phyloP scores from a whole-genome alignment of 768 basidiomycete species.

The Suillus luteus region DNA sequence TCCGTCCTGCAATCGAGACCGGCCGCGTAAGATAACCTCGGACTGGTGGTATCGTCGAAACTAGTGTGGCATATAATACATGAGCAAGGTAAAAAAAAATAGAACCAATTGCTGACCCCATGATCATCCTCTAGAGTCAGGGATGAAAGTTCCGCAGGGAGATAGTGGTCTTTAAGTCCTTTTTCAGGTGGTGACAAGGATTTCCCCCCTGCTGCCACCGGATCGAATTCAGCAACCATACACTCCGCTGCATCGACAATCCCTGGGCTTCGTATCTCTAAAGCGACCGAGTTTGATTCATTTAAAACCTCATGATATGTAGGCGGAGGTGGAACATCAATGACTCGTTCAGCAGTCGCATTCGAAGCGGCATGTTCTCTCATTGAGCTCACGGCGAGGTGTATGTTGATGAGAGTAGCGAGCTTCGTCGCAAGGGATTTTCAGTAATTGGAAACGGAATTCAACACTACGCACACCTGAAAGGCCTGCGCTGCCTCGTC shows the following conservation, averaged over 20 bases:
- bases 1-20: slow-evolving; percentile 39
- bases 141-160: slow-evolving; percentile 25
- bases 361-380: slow-evolving; percentile 2
- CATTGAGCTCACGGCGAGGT: slow-evolving; percentile 38
- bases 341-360: not conserved
- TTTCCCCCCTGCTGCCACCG: slow-evolving; percentile 21
- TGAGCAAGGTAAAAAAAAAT: slow-evolving; percentile 3
- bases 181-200: slow-evolving; percentile 21
- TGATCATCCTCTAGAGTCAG: slow-evolving; percentile 31
- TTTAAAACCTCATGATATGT: slow-evolving; percentile 10
- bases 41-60: slow-evolving; percentile 54
- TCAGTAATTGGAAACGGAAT: not conserved
- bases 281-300: not conserved
- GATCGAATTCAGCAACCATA: not conserved
- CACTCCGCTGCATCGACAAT: not conserved
- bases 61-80: slow-evolving; percentile 26
- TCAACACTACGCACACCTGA: slow-evolving; percentile 35
- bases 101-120: slow-evolving; percentile 30
- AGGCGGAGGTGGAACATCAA: slow-evolving; percentile 26
- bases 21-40: slow-evolving; percentile 42
- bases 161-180: slow-evolving; percentile 22
- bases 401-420: slow-evolving; percentile 49
- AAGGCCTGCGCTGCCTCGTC: slow-evolving; percentile 50
- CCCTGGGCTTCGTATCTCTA: slow-evolving; percentile 11
- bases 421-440: slow-evolving; percentile 32